Conservation (phyloP, 116 monocot genomes). For the Phalaenopsis hybrid region DNA sequence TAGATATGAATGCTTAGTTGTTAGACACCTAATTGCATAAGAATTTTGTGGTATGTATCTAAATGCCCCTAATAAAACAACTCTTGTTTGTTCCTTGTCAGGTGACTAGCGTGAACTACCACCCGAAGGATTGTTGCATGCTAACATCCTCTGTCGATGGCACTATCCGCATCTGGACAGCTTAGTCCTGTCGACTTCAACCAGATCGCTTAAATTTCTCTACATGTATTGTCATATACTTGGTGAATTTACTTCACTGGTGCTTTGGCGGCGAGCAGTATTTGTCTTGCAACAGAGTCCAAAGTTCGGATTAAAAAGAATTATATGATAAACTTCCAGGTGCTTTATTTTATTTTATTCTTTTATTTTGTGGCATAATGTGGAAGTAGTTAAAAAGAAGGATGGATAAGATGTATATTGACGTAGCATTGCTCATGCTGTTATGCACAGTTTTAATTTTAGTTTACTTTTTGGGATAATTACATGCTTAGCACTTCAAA, state of each 20-base stretch:
- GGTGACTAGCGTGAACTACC: slow-evolving; percentile 95
- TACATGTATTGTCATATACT: neutral
- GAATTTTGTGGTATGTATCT: too few relatives aligned
- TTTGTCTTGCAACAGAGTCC: neutral
- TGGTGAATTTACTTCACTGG: neutral
- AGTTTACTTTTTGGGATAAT: too few relatives aligned
- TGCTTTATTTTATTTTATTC: too few relatives aligned
- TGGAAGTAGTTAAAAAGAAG: too few relatives aligned
- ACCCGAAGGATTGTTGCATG: slow-evolving; percentile 85
- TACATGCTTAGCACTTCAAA: too few relatives aligned
- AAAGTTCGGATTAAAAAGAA: neutral
- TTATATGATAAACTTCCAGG: too few relatives aligned
- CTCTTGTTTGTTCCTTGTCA: slow-evolving; percentile 12
- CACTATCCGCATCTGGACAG: slow-evolving; percentile 75
- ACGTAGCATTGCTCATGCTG: too few relatives aligned
- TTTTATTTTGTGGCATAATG: too few relatives aligned
- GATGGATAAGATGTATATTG: too few relatives aligned
- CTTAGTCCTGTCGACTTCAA: neutral
- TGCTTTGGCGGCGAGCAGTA: neutral
- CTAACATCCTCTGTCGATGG: slow-evolving; percentile 88
- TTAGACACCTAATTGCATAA: too few relatives aligned
- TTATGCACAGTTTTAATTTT: too few relatives aligned
- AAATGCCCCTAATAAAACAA: neutral
- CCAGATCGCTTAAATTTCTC: neutral
- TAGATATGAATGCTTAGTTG: too few relatives aligned